Conservation (phyloP, 495 filamentous ascomycete species). For the Geopyxis carbonaria region DNA sequence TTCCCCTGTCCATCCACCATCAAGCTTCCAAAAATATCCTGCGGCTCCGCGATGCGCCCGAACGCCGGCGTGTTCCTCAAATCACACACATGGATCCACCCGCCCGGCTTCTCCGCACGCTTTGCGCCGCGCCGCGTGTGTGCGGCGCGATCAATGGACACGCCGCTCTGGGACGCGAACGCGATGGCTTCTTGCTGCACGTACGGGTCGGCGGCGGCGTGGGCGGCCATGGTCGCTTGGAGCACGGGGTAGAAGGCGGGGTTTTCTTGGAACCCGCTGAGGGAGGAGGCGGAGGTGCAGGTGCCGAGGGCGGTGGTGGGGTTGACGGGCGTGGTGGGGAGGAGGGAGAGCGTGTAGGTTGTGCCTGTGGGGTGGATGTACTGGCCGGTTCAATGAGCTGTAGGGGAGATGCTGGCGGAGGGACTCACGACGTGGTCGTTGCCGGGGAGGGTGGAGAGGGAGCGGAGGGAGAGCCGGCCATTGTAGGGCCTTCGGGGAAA, state of each 20-base stretch:
- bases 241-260: constrained; percentile 56
- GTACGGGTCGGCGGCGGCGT: constrained; percentile 55
- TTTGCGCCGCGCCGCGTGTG: constrained; percentile 31
- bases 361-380: constrained; percentile 46
- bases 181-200: constrained; percentile 60
- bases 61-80: constrained; percentile 67
- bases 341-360: constrained; percentile 49
- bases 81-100: constrained; percentile 82
- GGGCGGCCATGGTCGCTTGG: constrained; percentile 48
- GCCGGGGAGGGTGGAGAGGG: constrained; percentile 40
- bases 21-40: constrained; percentile 88
- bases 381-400: constrained; percentile 32
- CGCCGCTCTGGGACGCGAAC: constrained; percentile 62
- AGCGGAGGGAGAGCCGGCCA: too few species aligned
- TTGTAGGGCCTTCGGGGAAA: too few species aligned
- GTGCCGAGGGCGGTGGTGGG: constrained; percentile 56
- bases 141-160: constrained; percentile 39
- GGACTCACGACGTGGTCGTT: constrained; percentile 34
- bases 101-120: constrained; percentile 52
- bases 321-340: constrained; percentile 56
- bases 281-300: constrained; percentile 55
- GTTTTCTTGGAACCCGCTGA: constrained; percentile 62
- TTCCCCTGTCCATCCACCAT: constrained; percentile 61
- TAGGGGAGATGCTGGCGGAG: constrained; percentile 10
- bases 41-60: constrained; percentile 75